Conservation (phyloP, 768 basidiomycete genomes). For the Phlegmacium glaucopus region DNA sequence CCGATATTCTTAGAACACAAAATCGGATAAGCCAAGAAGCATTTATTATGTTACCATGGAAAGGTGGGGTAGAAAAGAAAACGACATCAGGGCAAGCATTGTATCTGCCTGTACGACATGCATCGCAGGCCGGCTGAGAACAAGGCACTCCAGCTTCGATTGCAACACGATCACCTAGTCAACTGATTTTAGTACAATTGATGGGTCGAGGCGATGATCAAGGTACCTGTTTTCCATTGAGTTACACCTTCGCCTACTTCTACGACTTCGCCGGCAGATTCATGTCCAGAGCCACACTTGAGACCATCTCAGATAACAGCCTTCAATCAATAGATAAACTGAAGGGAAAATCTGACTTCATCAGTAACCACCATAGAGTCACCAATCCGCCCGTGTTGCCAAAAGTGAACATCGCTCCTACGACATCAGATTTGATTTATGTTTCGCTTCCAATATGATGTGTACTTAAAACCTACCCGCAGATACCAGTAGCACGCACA, state of each 20-base stretch:
- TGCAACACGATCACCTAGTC: constrained; percentile 59
- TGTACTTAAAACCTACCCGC: constrained; percentile 44
- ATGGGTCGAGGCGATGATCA: background rate
- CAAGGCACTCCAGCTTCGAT: constrained; percentile 71
- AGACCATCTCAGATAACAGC: background rate
- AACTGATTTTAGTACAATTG: background rate
- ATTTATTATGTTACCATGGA: constrained; percentile 43
- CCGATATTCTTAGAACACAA: background rate
- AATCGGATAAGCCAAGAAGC: background rate
- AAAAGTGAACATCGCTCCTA: constrained; percentile 73
- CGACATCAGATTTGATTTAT: background rate
- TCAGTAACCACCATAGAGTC: constrained; percentile 70
- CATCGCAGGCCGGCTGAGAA: constrained; percentile 56
- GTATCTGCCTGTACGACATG: constrained; percentile 61
- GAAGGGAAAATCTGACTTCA: constrained; percentile 36
- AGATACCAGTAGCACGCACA: constrained; percentile 67
- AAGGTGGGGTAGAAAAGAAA: constrained; percentile 71
- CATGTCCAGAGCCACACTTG: constrained; percentile 67
- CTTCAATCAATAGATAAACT: background rate
- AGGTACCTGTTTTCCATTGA: constrained; percentile 55
- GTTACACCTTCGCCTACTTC: constrained; percentile 66
- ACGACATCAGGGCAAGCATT: constrained; percentile 60
- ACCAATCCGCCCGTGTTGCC: constrained; percentile 67
- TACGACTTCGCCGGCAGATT: constrained; percentile 65
- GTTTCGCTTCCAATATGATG: background rate